These are phyloP conservation scores for Candida tunisiensis DNA, from an alignment of 1,139 yeast species.

Conservation along the genomic window DNA sequence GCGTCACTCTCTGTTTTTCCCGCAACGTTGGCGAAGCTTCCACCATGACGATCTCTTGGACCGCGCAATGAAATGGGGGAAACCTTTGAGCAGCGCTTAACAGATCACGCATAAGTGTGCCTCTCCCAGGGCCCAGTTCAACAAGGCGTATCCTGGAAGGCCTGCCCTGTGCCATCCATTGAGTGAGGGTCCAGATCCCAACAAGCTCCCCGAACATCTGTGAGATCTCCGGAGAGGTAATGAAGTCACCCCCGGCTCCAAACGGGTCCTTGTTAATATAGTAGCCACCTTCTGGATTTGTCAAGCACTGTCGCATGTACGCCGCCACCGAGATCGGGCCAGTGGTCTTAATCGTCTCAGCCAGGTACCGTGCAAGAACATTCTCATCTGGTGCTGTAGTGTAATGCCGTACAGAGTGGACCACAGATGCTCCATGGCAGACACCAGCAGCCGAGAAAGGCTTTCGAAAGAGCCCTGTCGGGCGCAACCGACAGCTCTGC, in stretches of 20 bases:
- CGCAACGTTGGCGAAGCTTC: slow-evolving; percentile 62
- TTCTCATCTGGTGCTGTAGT: neutral
- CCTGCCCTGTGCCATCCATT: slow-evolving; percentile 41
- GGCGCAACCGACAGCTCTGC: neutral
- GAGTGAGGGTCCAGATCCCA: slow-evolving; percentile 46
- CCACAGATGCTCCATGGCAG: neutral
- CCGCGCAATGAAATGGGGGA: slow-evolving; percentile 11
- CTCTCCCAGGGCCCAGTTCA: slow-evolving; percentile 84
- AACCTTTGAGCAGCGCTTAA: slow-evolving; percentile 21
- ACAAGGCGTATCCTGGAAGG: slow-evolving; percentile 38
- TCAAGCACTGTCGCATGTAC: slow-evolving; percentile 69
- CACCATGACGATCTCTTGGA: slow-evolving; percentile 34
- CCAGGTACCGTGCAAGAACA: neutral
- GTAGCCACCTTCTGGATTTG: slow-evolving; percentile 67
- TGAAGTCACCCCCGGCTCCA: slow-evolving; percentile 55
- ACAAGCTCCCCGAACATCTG: slow-evolving; percentile 80
- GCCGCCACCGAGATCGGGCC: slow-evolving; percentile 66
- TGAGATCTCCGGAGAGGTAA: slow-evolving; percentile 77
- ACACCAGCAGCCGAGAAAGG: neutral
- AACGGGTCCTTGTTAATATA: slow-evolving; percentile 68
- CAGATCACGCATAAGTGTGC: slow-evolving; percentile 59
- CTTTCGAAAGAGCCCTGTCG: neutral
- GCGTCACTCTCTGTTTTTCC: slow-evolving; percentile 32
- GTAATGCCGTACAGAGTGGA: neutral
- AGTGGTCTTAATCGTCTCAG: neutral